phyloP scores from a whole-genome alignment of 2,329 filamentous ascomycete species.

The Grosmannia clavigera region DNA sequence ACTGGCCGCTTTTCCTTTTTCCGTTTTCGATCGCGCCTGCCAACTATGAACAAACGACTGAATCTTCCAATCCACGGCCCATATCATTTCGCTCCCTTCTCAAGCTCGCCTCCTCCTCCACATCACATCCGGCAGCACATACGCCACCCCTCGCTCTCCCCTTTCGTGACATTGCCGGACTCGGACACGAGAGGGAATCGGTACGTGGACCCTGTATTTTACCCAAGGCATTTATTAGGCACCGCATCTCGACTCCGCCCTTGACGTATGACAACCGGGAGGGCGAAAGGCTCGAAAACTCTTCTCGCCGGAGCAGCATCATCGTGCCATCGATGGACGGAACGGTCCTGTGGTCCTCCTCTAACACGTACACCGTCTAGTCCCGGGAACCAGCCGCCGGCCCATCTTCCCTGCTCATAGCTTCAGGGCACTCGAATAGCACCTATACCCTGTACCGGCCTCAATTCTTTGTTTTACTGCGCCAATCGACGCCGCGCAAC shows the following conservation, averaged over 20 bases:
- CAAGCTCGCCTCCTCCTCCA: neutral
- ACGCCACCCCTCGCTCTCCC: neutral
- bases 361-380: neutral
- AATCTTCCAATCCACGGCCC: neutral
- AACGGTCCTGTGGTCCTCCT: neutral
- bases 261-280: neutral
- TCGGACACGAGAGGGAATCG: neutral
- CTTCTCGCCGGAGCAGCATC: neutral
- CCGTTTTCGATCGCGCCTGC: constrained; percentile 2
- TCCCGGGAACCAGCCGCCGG: neutral
- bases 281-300: neutral
- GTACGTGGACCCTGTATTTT: neutral
- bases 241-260: neutral
- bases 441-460: neutral
- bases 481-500: neutral
- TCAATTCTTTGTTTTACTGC: neutral
- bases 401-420: neutral
- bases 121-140: neutral
- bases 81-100: neutral
- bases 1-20: constrained; percentile 4
- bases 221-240: neutral
- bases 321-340: neutral
- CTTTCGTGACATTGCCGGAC: neutral
- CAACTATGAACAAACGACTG: neutral
- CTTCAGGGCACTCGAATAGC: neutral